These are phyloP conservation scores for Eimeria sp. DNA, from an alignment of 169 alveolate genomes.

Conservation along the genomic window DNA sequence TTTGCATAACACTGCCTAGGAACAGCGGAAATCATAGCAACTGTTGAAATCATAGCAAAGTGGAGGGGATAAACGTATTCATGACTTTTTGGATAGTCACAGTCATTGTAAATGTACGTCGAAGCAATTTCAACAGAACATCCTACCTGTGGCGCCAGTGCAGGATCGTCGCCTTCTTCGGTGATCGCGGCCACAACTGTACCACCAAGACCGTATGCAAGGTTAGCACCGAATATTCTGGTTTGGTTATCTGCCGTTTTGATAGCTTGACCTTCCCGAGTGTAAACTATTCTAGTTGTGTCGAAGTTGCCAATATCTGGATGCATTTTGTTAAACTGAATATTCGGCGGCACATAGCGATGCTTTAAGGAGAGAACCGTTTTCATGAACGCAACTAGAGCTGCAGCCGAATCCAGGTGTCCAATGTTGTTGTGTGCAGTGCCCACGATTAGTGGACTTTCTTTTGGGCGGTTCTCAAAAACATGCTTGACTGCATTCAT, in stretches of 20 bases:
- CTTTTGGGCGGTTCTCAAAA: conserved; percentile 45
- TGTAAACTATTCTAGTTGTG: conserved; percentile 36
- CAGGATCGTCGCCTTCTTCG: conserved; percentile 76
- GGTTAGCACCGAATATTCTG: conserved; percentile 64
- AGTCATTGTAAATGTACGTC: neutral
- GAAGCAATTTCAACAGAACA: neutral
- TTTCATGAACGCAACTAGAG: conserved; percentile 85
- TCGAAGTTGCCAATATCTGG: conserved; percentile 85
- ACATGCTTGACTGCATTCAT: conserved; percentile 85
- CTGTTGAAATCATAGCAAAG: neutral
- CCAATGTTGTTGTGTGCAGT: conserved; percentile 87
- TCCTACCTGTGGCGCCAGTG: conserved; percentile 27
- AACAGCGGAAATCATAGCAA: neutral
- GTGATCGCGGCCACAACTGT: conserved; percentile 75
- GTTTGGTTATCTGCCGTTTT: neutral
- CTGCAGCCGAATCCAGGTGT: conserved; percentile 90
- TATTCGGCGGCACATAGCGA: conserved; percentile 87
- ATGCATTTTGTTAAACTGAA: conserved; percentile 86
- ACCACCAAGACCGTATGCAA: conserved; percentile 80
- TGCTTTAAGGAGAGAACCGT: conserved; percentile 83
- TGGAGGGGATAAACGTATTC: neutral
- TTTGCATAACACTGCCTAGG: neutral
- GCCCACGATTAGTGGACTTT: conserved; percentile 81
- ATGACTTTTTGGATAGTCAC: neutral
- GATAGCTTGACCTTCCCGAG: conserved; percentile 60